Conservation (phyloP, 2,329 filamentous ascomycete species). For the Trichoderma harzianum region DNA sequence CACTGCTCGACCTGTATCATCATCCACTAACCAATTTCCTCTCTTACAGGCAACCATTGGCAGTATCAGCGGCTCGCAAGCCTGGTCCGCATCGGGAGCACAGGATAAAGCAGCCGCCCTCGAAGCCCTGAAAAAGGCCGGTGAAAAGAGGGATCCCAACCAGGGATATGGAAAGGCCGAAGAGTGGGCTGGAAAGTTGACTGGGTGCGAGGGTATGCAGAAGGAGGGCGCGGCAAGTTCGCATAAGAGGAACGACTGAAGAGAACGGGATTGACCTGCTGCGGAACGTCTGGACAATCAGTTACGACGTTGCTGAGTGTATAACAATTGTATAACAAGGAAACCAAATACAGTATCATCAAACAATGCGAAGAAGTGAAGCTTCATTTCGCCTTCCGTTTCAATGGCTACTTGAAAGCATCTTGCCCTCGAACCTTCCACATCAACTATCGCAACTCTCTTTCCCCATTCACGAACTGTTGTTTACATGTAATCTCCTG, state of each 20-base stretch:
- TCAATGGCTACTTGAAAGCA: neutral
- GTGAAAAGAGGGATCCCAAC: slow-evolving; percentile 51
- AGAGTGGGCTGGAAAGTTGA: slow-evolving; percentile 59
- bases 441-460: neutral
- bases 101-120: slow-evolving; percentile 62
- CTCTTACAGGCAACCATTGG: slow-evolving; percentile 54
- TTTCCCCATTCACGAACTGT: neutral
- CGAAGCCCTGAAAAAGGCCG: slow-evolving; percentile 59
- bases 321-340: neutral
- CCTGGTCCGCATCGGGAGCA: slow-evolving; percentile 62
- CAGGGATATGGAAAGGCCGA: slow-evolving; percentile 62
- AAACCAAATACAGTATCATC: neutral
- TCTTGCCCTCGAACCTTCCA: neutral
- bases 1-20: no score
- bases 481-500: neutral
- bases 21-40: neutral
- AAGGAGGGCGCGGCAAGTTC: slow-evolving; percentile 55
- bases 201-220: slow-evolving; percentile 68
- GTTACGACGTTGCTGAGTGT: neutral
- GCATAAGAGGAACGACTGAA: slow-evolving; percentile 21
- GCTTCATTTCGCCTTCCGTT: neutral
- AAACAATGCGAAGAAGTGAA: neutral
- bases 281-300: neutral
- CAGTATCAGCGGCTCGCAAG: slow-evolving; percentile 56
- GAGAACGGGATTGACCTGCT: neutral